A percentile compares a stretch with the other conserved stretches of the same genome.
phyloP scores from a whole-genome alignment of 2,329 filamentous ascomycete genomes.

The Pseudogymnoascus sp. region DNA sequence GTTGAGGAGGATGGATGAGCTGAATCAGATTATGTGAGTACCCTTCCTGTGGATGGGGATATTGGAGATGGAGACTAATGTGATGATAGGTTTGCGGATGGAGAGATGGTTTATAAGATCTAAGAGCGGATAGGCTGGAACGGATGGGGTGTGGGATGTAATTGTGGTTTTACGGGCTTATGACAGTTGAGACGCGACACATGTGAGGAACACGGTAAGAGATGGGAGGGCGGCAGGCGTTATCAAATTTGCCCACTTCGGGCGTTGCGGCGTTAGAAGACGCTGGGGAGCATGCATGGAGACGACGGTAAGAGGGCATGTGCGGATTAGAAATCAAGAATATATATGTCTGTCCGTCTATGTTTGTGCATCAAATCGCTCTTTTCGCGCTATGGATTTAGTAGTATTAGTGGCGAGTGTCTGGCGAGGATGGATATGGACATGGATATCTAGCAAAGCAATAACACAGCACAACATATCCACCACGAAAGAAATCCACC shows the following conservation, averaged over 20 bases:
- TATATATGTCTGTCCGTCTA: background rate
- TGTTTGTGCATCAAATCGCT: background rate
- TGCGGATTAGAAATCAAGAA: background rate
- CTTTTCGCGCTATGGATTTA: background rate
- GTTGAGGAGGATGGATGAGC: conserved; percentile 68
- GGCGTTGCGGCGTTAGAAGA: background rate
- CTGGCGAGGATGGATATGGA: background rate
- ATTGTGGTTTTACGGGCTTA: background rate
- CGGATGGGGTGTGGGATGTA: background rate
- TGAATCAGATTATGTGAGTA: conserved; percentile 88
- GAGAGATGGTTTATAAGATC: conserved; percentile 63
- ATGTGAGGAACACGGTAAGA: background rate
- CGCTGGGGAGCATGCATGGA: background rate
- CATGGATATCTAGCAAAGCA: background rate
- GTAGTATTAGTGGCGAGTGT: background rate
- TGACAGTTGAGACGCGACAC: background rate
- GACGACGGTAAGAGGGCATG: background rate
- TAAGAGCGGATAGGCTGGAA: conserved; percentile 31
- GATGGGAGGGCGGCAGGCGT: background rate
- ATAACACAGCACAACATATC: background rate
- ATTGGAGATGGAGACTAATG: conserved; percentile 1
- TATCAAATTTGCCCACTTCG: background rate
- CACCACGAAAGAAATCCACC: background rate
- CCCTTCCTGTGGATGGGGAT: background rate
- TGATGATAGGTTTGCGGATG: conserved; percentile 45